These are phyloP conservation scores for Candida jianshihensis DNA, from an alignment of 805 yeast species.

Conservation along the genomic window DNA sequence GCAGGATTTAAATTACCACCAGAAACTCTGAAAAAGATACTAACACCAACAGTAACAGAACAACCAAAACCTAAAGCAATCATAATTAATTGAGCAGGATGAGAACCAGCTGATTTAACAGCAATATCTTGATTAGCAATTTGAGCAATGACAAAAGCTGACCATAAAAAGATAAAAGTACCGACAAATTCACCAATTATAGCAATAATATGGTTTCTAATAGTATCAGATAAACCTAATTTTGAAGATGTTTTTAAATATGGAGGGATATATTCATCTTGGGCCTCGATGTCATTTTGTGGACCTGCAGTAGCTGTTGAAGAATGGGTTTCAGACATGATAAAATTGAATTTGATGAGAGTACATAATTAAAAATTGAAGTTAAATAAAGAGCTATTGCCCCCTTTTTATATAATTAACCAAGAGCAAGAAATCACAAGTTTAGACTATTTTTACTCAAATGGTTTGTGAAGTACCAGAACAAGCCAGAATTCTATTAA, in stretches of 20 bases:
- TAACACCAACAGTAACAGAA: slow-evolving; percentile 70
- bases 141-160: slow-evolving; percentile 78
- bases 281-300: slow-evolving; percentile 36
- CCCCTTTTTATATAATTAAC: too few species aligned
- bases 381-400: too few species aligned
- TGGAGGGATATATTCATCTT: slow-evolving; percentile 33
- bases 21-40: slow-evolving; percentile 64
- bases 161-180: slow-evolving; percentile 77
- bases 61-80: slow-evolving; percentile 84
- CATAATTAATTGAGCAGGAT: slow-evolving; percentile 67
- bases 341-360: too few species aligned
- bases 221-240: slow-evolving; percentile 34
- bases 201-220: slow-evolving; percentile 62
- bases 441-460: too few species aligned
- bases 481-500: too few species aligned
- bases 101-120: slow-evolving; percentile 33
- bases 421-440: too few species aligned
- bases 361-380: too few species aligned
- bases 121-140: slow-evolving; percentile 59
- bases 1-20: slow-evolving; percentile 93
- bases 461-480: too few species aligned
- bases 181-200: slow-evolving; percentile 77
- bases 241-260: slow-evolving; percentile 25
- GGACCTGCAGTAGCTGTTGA: slow-evolving; percentile 2
- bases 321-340: too few species aligned